Evolutionary conservation across 2,329 filamentous ascomycete species (phyloP).

Genomic region (Verticillium nubilum): DNA sequence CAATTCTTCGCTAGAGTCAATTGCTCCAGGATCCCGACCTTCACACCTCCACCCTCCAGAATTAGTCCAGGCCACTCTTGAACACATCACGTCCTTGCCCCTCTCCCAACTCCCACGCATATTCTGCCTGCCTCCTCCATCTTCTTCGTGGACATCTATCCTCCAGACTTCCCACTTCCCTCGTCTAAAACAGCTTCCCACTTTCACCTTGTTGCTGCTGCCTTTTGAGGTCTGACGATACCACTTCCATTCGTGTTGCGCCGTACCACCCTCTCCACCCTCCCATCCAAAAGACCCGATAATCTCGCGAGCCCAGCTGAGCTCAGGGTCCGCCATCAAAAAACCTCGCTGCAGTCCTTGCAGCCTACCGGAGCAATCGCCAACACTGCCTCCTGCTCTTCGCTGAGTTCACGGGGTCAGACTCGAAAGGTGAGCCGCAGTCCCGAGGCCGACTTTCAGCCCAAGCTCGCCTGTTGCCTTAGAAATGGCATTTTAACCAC

Average conservation of each 20-base stretch:
- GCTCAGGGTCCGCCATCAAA: neutral
- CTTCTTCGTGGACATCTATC: neutral
- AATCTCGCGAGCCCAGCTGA: neutral
- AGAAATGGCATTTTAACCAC: neutral
- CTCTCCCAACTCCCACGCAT: neutral
- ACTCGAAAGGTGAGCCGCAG: slow-evolving; percentile 3
- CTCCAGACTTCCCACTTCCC: neutral
- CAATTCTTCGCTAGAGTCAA: neutral
- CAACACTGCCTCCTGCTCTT: slow-evolving; percentile 29
- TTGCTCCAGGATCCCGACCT: neutral
- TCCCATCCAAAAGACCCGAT: neutral
- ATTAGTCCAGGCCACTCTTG: neutral
- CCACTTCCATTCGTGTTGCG: neutral
- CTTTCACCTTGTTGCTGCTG: neutral
- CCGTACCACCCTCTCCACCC: neutral
- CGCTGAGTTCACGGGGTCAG: slow-evolving; percentile 30
- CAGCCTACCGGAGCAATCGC: neutral
- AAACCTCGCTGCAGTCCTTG: neutral
- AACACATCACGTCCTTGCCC: neutral
- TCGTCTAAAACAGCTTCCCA: neutral
- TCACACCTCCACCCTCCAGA: neutral
- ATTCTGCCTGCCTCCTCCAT: neutral
- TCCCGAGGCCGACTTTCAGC: neutral
- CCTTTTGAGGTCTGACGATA: neutral
- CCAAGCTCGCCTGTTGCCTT: neutral